Base-by-base conservation (phyloP, 768 basidiomycete species). In the Mycena haematopus region DNA sequence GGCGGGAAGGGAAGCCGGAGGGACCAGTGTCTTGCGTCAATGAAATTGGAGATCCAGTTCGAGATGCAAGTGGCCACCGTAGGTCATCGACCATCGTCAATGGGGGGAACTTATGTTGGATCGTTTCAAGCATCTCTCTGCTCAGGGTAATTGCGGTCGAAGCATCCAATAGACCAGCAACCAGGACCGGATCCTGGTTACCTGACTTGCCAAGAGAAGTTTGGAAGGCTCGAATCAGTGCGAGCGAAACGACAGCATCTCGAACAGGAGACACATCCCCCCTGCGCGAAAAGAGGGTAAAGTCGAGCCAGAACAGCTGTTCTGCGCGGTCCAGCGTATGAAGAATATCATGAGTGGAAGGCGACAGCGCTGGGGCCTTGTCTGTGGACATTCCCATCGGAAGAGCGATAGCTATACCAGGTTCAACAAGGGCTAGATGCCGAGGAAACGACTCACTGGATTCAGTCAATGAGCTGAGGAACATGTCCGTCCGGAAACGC, bases 391-490 rank as follows among this genome's bases (percentile, higher is more conserved):
- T 87, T 0, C 91, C 88, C 86, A 93, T 88, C 0, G 93, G 93
- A 58, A 95, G 81, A 3, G 93, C 86, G 63, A 96, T 90, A 24
- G 92, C 91, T 97, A 65, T 35, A 21, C 70, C 60, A 25, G 3
- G 29, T 60, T 45, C 44, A 50, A 51, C 22, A n/a, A 38, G 47
- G 8, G 25, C 49, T 11, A 40, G 22, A 22, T 13, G n/a, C 27
- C 11, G 35, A 38, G 49, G 15, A 60, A 36, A 27, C 45, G 17
- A 77, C 93, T 36, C 69, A 96, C 95, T 89, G 1, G 96, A 96
- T 72, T 99, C 96, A 0, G 90, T 84, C 24, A 98, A 77, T 19
- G 95, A 95, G 70, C 90, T 95, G 60, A 97, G 79, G 72, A 95
- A 92, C 79, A 97, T 91, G 71, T 98, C 95, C 0, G 86, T 82